Conservation (phyloP, 768 basidiomycete species). For the Thelephora aurantiotincta region DNA sequence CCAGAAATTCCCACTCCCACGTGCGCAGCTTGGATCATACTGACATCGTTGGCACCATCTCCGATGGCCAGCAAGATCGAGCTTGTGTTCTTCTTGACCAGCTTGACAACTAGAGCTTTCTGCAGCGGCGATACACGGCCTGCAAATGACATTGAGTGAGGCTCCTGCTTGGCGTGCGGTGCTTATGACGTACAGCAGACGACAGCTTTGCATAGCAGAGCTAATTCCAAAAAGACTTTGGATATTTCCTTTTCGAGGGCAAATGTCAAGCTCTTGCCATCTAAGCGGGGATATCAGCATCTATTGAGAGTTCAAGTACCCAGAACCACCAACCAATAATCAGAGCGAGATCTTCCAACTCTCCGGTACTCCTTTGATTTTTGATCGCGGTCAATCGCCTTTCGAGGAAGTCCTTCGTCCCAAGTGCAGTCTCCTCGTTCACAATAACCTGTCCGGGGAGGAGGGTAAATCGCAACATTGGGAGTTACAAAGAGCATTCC, state of each 20-base stretch:
- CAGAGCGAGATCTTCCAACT: conserved; percentile 88
- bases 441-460: conserved; percentile 77
- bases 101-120: conserved; percentile 93
- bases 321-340: conserved; percentile 57
- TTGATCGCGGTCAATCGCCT: conserved; percentile 88
- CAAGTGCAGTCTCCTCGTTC: conserved; percentile 75
- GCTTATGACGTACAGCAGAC: conserved; percentile 67
- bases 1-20: conserved; percentile 97
- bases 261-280: conserved; percentile 88
- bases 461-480: not conserved
- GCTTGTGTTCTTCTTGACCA: conserved; percentile 96
- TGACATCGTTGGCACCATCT: conserved; percentile 96
- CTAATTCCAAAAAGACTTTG: conserved; percentile 83
- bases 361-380: conserved; percentile 81
- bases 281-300: conserved; percentile 24
- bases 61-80: conserved; percentile 93
- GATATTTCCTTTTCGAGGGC: conserved; percentile 90
- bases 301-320: not conserved
- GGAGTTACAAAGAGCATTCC: conserved; percentile 10
- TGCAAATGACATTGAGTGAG: conserved; percentile 14
- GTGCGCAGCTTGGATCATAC: conserved; percentile 98
- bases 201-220: conserved; percentile 97
- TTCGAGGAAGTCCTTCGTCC: conserved; percentile 73
- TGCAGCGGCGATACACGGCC: conserved; percentile 96
- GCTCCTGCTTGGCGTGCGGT: not conserved